A percentile compares a stretch with the other conserved stretches of the same genome.
Evolutionary conservation across 2,329 filamentous ascomycete species (phyloP).

Genomic region (Microcyclosporella mali): DNA sequence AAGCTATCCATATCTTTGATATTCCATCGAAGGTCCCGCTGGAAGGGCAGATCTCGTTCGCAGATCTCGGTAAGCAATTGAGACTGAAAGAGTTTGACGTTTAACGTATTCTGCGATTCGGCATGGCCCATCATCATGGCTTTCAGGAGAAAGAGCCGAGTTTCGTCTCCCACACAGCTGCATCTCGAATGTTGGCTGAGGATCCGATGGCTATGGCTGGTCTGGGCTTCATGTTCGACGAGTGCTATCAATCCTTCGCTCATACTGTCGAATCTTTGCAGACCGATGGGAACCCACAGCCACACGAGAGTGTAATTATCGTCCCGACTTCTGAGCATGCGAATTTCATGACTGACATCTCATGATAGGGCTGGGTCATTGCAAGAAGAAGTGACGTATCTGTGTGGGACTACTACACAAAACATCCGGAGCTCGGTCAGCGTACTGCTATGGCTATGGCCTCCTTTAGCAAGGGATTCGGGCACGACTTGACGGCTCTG

Average conservation of each 20-base stretch:
- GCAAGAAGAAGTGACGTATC: neutral
- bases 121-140: neutral
- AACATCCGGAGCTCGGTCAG: neutral
- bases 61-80: neutral
- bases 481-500: neutral
- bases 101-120: neutral
- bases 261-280: neutral
- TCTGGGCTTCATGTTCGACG: neutral
- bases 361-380: neutral
- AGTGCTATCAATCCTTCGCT: constrained; percentile 1
- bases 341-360: neutral
- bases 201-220: neutral
- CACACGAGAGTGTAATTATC: neutral
- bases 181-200: neutral
- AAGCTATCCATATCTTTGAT: neutral
- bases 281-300: neutral
- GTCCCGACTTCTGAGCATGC: neutral
- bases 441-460: neutral
- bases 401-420: neutral
- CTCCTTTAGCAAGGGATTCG: neutral
- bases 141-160: neutral
- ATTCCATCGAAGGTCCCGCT: neutral
- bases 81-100: neutral
- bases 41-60: neutral
- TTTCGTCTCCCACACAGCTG: neutral